Percentiles rank a stretch among this genome's conserved stretches.
These are phyloP conservation scores for Lablab purpureus DNA, from an alignment of 306 rosid species.

Conservation along the genomic window DNA sequence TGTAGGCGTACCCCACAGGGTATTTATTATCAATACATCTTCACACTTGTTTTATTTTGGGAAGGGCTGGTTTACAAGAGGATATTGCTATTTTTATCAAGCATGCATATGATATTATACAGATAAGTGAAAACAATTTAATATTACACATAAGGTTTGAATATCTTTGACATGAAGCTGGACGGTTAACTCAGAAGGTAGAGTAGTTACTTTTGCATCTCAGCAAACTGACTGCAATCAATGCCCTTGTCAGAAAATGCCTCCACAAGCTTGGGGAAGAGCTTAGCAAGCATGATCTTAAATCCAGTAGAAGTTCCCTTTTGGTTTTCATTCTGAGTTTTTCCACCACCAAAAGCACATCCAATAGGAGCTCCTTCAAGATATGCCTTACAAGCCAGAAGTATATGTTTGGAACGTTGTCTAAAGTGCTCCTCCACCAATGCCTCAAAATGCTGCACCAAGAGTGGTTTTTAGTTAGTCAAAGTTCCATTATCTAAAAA, in stretches of 20 bases:
- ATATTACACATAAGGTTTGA: slow-evolving; percentile 46
- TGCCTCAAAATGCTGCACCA: slow-evolving; percentile 81
- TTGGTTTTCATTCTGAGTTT: slow-evolving; percentile 51
- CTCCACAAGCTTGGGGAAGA: slow-evolving; percentile 79
- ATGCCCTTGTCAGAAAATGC: slow-evolving; percentile 77
- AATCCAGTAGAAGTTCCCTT: slow-evolving; percentile 85
- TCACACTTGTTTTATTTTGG: neutral
- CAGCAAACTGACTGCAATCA: slow-evolving; percentile 68
- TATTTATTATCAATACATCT: slow-evolving; percentile 17
- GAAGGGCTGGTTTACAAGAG: neutral
- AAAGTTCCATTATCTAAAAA: slow-evolving; percentile 16
- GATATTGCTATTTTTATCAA: slow-evolving; percentile 28
- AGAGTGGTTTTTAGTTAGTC: slow-evolving; percentile 28
- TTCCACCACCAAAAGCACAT: slow-evolving; percentile 50
- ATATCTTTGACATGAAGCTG: slow-evolving; percentile 34
- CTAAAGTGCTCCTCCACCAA: slow-evolving; percentile 83
- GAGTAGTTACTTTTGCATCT: slow-evolving; percentile 49
- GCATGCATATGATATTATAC: slow-evolving; percentile 45
- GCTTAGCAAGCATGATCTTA: slow-evolving; percentile 89
- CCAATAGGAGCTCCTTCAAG: slow-evolving; percentile 88
- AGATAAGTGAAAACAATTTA: slow-evolving; percentile 34
- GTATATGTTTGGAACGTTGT: slow-evolving; percentile 61
- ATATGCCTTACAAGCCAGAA: slow-evolving; percentile 74
- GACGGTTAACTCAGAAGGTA: neutral
- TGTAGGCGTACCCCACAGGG: slow-evolving; percentile 31